These are phyloP conservation scores for Salicornia ramosissima DNA, from an alignment of 148 eudicot species.

Conservation along the genomic window DNA sequence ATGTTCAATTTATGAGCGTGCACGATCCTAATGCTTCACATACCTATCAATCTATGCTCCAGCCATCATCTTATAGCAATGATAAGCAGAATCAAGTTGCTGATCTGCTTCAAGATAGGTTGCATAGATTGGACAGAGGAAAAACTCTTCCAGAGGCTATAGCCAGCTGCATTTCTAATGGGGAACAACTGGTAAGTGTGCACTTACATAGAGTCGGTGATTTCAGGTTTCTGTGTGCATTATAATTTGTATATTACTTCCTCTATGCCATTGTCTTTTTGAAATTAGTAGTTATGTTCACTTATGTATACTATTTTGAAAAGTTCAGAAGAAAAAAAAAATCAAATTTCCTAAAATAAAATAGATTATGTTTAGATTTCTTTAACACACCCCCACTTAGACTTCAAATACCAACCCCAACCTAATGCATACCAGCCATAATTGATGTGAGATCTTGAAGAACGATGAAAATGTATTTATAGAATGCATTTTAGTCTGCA, in stretches of 20 bases:
- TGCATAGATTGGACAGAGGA: conserved; percentile 10
- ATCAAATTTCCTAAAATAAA: too few species aligned
- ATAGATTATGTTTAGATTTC: background rate
- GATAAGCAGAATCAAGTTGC: conserved; percentile 18
- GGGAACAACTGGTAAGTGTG: conserved; percentile 26
- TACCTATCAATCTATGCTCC: conserved; percentile 7
- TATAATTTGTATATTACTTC: background rate
- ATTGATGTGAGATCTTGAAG: too few species aligned
- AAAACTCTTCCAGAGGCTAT: conserved; percentile 22
- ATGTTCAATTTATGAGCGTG: conserved; percentile 24
- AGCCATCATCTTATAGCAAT: conserved; percentile 13
- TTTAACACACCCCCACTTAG: background rate
- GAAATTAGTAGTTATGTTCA: too few species aligned
- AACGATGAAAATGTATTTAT: too few species aligned
- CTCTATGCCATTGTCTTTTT: background rate
- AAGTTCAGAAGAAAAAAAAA: too few species aligned
- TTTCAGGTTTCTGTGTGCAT: background rate
- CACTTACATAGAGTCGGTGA: background rate
- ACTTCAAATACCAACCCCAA: too few species aligned
- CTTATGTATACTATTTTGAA: too few species aligned
- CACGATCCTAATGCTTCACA: conserved; percentile 16
- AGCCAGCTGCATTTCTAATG: conserved; percentile 24
- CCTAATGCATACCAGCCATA: too few species aligned
- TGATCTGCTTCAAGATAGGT: conserved; percentile 15
- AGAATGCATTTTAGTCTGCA: too few species aligned